A percentile compares a stretch with the other conserved stretches of the same genome.
Evolutionary conservation across 129 eudicot species (phyloP).

Genomic region (Lonicera japonica): DNA sequence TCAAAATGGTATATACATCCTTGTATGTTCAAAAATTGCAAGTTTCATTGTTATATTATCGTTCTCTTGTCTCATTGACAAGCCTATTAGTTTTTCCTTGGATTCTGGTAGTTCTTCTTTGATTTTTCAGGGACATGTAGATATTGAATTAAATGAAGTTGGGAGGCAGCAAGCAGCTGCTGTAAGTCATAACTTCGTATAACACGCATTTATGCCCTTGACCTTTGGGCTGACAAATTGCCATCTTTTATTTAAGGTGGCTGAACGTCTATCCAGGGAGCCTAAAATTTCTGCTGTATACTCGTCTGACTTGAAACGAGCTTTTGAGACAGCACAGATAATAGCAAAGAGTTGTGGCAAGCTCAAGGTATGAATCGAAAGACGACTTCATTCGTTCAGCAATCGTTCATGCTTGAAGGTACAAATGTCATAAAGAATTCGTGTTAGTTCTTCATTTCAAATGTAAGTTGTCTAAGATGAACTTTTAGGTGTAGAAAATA

Average conservation of each 20-base stretch:
- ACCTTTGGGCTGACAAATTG: not conserved
- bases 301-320: conserved; percentile 84
- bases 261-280: conserved; percentile 67
- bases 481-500: no score
- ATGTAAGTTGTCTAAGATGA: no score
- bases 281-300: conserved; percentile 67
- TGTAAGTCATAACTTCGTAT: conserved; percentile 45
- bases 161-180: conserved; percentile 82
- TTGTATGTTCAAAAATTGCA: no score
- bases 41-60: not conserved
- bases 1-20: no score
- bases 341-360: conserved; percentile 77
- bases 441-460: no score
- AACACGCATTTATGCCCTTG: conserved; percentile 2
- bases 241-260: conserved; percentile 53
- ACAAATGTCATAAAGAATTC: no score
- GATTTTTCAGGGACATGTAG: conserved; percentile 70
- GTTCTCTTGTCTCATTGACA: not conserved
- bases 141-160: conserved; percentile 68
- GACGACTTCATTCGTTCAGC: no score
- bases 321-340: conserved; percentile 68
- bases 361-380: conserved; percentile 53
- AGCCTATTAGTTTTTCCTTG: conserved; percentile 4
- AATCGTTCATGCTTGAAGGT: no score
- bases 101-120: not conserved